A percentile compares a stretch with the other conserved stretches of the same genome.
These are phyloP conservation scores for Mycena pura DNA, from an alignment of 768 basidiomycete species.

Conservation along the genomic window DNA sequence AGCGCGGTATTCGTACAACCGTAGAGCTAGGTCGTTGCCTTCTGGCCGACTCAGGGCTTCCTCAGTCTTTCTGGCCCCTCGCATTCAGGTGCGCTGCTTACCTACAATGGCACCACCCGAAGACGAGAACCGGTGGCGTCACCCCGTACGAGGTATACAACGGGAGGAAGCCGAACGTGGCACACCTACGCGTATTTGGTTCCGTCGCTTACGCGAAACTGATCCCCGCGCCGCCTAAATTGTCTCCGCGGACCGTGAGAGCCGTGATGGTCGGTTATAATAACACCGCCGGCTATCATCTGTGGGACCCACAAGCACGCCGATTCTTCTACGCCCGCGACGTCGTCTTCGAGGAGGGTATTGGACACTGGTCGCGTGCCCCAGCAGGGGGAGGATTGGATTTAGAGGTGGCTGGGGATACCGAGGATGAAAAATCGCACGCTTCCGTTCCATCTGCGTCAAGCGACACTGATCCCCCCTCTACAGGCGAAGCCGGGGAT, in stretches of 20 bases:
- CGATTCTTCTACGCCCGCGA: slow-evolving; percentile 25
- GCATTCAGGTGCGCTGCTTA: slow-evolving; percentile 24
- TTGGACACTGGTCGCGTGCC: slow-evolving; percentile 6
- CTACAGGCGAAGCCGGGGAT: too few species aligned
- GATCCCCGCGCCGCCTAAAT: slow-evolving; percentile 18
- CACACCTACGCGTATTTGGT: slow-evolving; percentile 39
- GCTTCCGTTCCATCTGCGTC: too few species aligned
- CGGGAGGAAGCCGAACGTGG: slow-evolving; percentile 31
- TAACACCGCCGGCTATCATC: slow-evolving; percentile 26
- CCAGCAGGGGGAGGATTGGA: slow-evolving; percentile 7
- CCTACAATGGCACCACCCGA: slow-evolving; percentile 18
- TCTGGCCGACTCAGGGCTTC: slow-evolving; percentile 30
- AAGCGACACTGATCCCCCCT: too few species aligned
- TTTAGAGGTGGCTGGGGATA: neutral
- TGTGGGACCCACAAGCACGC: slow-evolving; percentile 20
- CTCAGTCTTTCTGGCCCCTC: slow-evolving; percentile 27
- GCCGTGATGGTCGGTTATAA: slow-evolving; percentile 32
- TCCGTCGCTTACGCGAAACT: slow-evolving; percentile 38
- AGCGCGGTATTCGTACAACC: slow-evolving; percentile 36
- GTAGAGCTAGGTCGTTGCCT: slow-evolving; percentile 32
- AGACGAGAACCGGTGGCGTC: neutral
- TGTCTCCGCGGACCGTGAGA: slow-evolving; percentile 22
- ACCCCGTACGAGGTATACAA: slow-evolving; percentile 29
- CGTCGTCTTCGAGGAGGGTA: slow-evolving; percentile 35
- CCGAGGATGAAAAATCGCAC: too few species aligned